Evolutionary conservation across 2,329 filamentous ascomycete species (phyloP).

Genomic region (Atkinsonella texensis): DNA sequence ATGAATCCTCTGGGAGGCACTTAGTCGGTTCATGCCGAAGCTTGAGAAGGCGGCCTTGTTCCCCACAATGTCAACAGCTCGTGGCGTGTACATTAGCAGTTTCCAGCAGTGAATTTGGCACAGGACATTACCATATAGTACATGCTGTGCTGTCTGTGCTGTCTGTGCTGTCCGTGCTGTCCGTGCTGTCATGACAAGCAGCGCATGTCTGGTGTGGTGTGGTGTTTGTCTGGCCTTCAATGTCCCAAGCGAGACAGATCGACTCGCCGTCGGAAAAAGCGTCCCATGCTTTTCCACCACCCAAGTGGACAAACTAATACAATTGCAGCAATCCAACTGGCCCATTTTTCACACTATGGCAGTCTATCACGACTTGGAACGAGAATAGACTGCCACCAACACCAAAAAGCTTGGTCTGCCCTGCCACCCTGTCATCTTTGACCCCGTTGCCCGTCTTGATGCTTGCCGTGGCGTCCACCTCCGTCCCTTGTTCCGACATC

Average conservation of each 20-base stretch:
- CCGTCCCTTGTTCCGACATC: not conserved
- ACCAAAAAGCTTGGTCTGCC: not conserved
- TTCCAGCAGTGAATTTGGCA: too few relatives aligned
- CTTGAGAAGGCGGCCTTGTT: too few relatives aligned
- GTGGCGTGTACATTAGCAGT: too few relatives aligned
- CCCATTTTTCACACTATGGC: not conserved
- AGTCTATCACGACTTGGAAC: not conserved
- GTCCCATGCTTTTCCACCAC: not conserved
- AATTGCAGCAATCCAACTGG: not conserved
- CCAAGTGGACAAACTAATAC: not conserved
- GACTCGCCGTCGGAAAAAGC: constrained; percentile 1
- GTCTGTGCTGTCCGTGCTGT: not conserved
- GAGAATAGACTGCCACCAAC: not conserved
- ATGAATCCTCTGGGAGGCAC: too few relatives aligned
- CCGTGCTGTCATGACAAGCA: not conserved
- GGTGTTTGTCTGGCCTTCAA: not conserved
- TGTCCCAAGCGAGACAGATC: not conserved
- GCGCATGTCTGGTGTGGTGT: too few relatives aligned
- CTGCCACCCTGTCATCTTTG: not conserved
- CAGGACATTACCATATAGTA: too few relatives aligned
- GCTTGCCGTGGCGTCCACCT: not conserved
- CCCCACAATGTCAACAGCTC: too few relatives aligned
- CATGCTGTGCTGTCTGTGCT: not conserved
- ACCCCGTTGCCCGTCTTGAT: not conserved
- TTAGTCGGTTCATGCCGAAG: too few relatives aligned